phyloP scores from a whole-genome alignment of 2,329 filamentous ascomycete species.

The Aspergillus aculeatinus region DNA sequence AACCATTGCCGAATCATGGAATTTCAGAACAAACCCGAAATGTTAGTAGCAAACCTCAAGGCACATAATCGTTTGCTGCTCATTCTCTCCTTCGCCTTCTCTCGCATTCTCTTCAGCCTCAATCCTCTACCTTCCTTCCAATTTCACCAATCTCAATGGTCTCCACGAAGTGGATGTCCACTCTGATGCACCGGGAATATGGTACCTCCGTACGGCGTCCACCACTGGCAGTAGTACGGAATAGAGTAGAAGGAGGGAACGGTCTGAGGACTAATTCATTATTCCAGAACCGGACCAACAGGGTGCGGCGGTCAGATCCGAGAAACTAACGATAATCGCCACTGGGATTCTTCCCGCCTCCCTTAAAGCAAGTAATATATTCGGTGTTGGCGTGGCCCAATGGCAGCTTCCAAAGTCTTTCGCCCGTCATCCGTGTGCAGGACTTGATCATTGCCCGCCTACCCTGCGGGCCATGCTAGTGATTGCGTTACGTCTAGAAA shows the following conservation, averaged over 20 bases:
- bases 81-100: background rate
- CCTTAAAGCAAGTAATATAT: constrained; percentile 2
- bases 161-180: background rate
- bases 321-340: constrained; percentile 7
- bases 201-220: background rate
- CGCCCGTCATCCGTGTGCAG: constrained; percentile 4
- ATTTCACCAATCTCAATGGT: background rate
- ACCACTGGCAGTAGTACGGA: background rate
- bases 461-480: constrained; percentile 12
- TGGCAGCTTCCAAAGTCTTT: background rate
- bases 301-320: constrained; percentile 9
- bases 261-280: background rate
- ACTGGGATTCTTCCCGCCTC: constrained; percentile 10
- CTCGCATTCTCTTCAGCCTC: background rate
- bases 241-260: background rate
- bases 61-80: background rate
- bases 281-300: constrained; percentile 1
- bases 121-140: background rate
- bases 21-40: constrained; percentile 4
- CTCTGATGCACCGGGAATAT: background rate
- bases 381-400: constrained; percentile 1
- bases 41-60: background rate
- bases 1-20: constrained; percentile 1
- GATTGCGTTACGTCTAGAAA: constrained; percentile 1
- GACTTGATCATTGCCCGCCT: constrained; percentile 1